Percentiles rank a stretch among this genome's conserved stretches.
phyloP scores from a whole-genome alignment of 495 filamentous ascomycete species.

The Rusavskia elegans region DNA sequence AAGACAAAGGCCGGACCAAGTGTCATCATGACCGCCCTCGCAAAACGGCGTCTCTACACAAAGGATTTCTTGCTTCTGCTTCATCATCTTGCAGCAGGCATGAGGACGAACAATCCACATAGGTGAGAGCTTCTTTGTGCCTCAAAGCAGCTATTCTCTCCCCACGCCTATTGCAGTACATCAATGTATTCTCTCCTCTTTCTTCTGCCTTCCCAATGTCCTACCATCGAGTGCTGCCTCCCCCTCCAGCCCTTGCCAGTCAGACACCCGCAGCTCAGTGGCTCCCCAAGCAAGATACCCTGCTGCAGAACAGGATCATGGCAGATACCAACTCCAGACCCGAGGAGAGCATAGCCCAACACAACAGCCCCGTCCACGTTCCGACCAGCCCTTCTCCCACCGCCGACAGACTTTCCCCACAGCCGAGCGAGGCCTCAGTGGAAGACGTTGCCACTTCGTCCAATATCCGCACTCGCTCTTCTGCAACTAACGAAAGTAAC shows the following conservation, averaged over 20 bases:
- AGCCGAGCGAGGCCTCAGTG: constrained; percentile 2
- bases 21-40: constrained; percentile 1
- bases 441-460: constrained; percentile 6
- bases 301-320: constrained; percentile 38
- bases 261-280: constrained; percentile 20
- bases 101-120: constrained; percentile 8
- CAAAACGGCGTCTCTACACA: constrained; percentile 1
- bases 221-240: constrained; percentile 40
- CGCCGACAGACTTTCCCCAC: neutral
- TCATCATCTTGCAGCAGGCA: constrained; percentile 2
- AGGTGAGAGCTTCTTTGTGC: constrained; percentile 8
- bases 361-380: neutral
- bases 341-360: constrained; percentile 8
- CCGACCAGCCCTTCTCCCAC: neutral
- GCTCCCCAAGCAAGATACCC: constrained; percentile 20
- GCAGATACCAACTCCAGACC: constrained; percentile 17
- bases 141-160: constrained; percentile 11
- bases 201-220: constrained; percentile 28
- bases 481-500: neutral
- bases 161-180: neutral
- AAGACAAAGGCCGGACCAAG: neutral
- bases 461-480: constrained; percentile 2
- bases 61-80: constrained; percentile 9
- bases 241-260: constrained; percentile 30
- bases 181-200: constrained; percentile 11